phyloP scores from a whole-genome alignment of 352 stramenopile genomes.

The Globisporangium sylvaticum region DNA sequence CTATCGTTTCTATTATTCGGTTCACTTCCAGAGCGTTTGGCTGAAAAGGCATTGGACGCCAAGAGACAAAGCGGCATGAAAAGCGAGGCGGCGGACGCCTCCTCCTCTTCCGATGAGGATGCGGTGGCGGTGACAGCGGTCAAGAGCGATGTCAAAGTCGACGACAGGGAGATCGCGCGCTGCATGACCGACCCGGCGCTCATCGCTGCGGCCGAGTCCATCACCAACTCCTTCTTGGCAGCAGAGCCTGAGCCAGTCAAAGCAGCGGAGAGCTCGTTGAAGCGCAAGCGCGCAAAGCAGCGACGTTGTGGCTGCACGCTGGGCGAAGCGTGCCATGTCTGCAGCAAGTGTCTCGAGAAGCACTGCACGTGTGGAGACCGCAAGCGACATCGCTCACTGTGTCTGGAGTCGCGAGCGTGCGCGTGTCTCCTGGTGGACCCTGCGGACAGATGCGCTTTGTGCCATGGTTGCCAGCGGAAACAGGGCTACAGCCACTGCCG shows the following conservation, averaged over 20 bases:
- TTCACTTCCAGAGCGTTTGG: neutral
- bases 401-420: slow-evolving; percentile 63
- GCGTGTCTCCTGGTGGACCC: slow-evolving; percentile 36
- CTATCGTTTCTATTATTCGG: slow-evolving; percentile 9
- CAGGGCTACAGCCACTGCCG: slow-evolving; percentile 47
- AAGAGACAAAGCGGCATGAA: neutral
- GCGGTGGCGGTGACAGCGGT: neutral
- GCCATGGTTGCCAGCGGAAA: slow-evolving; percentile 46
- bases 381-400: slow-evolving; percentile 23
- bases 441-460: slow-evolving; percentile 39
- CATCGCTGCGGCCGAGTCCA: slow-evolving; percentile 6
- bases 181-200: slow-evolving; percentile 1
- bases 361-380: slow-evolving; percentile 51
- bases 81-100: neutral
- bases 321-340: slow-evolving; percentile 46
- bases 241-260: neutral
- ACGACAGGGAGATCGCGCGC: neutral
- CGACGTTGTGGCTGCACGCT: slow-evolving; percentile 42
- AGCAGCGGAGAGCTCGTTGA: neutral
- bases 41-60: neutral
- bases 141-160: neutral
- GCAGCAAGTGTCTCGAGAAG: slow-evolving; percentile 49
- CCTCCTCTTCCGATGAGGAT: neutral
- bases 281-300: slow-evolving; percentile 13
- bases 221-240: slow-evolving; percentile 8